Evolutionary conservation across 2,329 filamentous ascomycete species (phyloP).

Genomic region (Metarhizium sp.): DNA sequence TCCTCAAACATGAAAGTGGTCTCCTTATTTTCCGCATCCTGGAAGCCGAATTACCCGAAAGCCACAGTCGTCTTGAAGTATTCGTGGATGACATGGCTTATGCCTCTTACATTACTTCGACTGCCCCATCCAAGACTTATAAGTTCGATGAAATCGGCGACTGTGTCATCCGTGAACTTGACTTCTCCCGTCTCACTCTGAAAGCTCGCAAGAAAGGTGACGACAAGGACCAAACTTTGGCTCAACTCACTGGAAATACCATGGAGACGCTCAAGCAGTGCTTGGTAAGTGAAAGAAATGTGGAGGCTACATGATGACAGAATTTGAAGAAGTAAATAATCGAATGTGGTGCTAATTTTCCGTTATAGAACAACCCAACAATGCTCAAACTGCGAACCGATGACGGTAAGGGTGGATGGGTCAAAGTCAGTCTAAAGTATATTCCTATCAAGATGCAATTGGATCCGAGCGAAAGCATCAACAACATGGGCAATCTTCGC

Average conservation of each 20-base stretch:
- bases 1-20: constrained; percentile 80
- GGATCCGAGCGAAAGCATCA: constrained; percentile 92
- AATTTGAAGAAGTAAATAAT: not conserved
- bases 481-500: constrained; percentile 92
- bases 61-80: constrained; percentile 72
- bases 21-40: constrained; percentile 91
- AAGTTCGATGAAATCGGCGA: constrained; percentile 91
- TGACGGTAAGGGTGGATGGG: constrained; percentile 64
- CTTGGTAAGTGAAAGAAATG: constrained; percentile 45
- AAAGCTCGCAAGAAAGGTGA: constrained; percentile 76
- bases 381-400: constrained; percentile 70
- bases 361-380: constrained; percentile 71
- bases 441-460: constrained; percentile 90
- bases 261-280: constrained; percentile 81
- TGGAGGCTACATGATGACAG: not conserved
- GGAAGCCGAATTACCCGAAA: constrained; percentile 74
- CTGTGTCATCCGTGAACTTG: constrained; percentile 92
- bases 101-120: constrained; percentile 75
- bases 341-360: not conserved
- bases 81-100: constrained; percentile 93
- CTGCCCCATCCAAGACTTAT: constrained; percentile 56
- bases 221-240: constrained; percentile 66
- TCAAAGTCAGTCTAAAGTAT: constrained; percentile 91
- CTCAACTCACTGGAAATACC: constrained; percentile 76
- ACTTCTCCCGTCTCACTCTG: constrained; percentile 87